Conservation (phyloP, 2,329 filamentous ascomycete genomes). For the Ceratocystiopsis brevicomis region DNA sequence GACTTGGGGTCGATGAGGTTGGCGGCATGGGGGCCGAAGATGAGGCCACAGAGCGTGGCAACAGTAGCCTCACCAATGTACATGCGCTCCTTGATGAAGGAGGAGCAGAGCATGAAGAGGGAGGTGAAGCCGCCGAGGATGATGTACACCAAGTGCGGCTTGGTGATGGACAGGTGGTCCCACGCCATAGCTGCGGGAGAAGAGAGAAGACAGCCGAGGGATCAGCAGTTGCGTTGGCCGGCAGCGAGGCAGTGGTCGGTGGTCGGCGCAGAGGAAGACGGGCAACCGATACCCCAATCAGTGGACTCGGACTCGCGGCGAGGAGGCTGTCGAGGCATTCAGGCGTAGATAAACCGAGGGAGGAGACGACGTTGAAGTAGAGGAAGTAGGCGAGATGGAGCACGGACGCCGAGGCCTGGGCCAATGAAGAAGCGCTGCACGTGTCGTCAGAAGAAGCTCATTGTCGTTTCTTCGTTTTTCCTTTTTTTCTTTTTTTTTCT, state of each 20-base stretch:
- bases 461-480: neutral
- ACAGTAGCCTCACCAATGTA: conserved; percentile 98
- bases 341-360: conserved; percentile 1
- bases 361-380: neutral
- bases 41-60: conserved; percentile 70
- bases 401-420: neutral
- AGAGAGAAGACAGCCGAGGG: neutral
- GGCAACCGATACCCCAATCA: conserved; percentile 11
- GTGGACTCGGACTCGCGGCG: conserved; percentile 9
- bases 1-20: conserved; percentile 55
- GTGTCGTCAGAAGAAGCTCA: neutral
- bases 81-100: conserved; percentile 92
- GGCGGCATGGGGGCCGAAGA: conserved; percentile 72
- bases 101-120: conserved; percentile 95
- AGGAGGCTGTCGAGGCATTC: conserved; percentile 10
- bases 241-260: neutral
- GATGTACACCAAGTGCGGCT: conserved; percentile 94
- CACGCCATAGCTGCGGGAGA: conserved; percentile 41
- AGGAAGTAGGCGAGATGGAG: neutral
- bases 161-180: conserved; percentile 70
- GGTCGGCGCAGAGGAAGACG: conserved; percentile 1
- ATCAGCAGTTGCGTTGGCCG: neutral
- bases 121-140: conserved; percentile 95
- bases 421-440: neutral
- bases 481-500: neutral